Conservation (phyloP, 2,329 filamentous ascomycete genomes). For the Fusarium fujikuroi region DNA sequence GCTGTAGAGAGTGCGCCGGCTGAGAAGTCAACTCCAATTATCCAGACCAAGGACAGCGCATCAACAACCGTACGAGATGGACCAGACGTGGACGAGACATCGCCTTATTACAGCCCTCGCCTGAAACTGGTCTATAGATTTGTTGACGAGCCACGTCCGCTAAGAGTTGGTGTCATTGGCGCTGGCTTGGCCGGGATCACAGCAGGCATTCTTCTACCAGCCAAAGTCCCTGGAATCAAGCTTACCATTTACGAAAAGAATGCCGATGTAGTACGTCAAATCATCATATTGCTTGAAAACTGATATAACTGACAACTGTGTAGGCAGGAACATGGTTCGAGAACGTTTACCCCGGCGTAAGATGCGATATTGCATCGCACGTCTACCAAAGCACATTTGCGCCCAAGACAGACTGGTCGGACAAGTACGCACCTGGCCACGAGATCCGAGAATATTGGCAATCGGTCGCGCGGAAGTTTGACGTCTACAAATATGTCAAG, state of each 20-base stretch:
- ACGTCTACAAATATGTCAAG: slow-evolving; percentile 68
- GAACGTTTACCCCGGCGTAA: slow-evolving; percentile 70
- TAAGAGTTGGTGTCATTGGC: slow-evolving; percentile 52
- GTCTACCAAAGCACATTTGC: slow-evolving; percentile 76
- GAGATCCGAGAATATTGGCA: slow-evolving; percentile 78
- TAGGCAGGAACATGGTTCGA: slow-evolving; percentile 66
- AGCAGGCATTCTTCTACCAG: slow-evolving; percentile 72
- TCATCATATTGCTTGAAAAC: fast-evolving
- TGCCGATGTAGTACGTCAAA: slow-evolving; percentile 66
- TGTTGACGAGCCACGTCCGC: slow-evolving; percentile 49
- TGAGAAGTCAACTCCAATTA: slow-evolving; percentile 9
- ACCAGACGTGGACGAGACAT: slow-evolving; percentile 25
- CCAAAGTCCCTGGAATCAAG: slow-evolving; percentile 74
- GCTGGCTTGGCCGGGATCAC: slow-evolving; percentile 54
- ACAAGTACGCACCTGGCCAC: slow-evolving; percentile 72
- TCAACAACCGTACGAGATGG: slow-evolving; percentile 9
- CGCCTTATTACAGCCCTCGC: slow-evolving; percentile 37
- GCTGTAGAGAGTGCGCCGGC: slow-evolving; percentile 3
- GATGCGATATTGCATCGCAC: slow-evolving; percentile 76
- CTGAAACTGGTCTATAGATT: slow-evolving; percentile 47
- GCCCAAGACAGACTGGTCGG: slow-evolving; percentile 75
- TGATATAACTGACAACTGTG: neutral
- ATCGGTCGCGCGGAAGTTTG: slow-evolving; percentile 68
- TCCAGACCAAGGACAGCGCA: neutral
- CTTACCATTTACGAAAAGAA: slow-evolving; percentile 77